These are phyloP conservation scores for Termitomyces titanicus DNA, from an alignment of 768 basidiomycete species.

Conservation along the genomic window DNA sequence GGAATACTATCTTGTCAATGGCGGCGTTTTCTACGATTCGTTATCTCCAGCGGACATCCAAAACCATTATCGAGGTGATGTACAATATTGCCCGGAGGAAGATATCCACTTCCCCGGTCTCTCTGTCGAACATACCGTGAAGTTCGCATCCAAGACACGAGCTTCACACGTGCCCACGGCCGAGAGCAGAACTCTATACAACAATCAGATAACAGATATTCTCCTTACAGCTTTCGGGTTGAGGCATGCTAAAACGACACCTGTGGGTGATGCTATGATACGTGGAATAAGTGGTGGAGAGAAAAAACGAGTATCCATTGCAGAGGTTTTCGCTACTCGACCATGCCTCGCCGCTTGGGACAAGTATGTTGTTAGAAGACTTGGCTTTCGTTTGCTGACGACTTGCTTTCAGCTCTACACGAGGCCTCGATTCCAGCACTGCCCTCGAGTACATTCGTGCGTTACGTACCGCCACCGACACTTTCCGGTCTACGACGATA, in stretches of 20 bases:
- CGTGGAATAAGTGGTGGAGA: constrained; percentile 57
- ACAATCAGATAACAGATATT: constrained; percentile 46
- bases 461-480: constrained; percentile 61
- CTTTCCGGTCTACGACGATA: constrained; percentile 52
- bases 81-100: constrained; percentile 79
- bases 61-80: constrained; percentile 71
- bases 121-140: constrained; percentile 72
- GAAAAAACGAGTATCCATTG: constrained; percentile 57
- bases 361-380: constrained; percentile 14
- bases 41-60: constrained; percentile 60
- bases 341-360: constrained; percentile 45
- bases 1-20: constrained; percentile 67
- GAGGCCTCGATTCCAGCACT: constrained; percentile 65
- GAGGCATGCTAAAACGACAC: constrained; percentile 60
- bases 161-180: constrained; percentile 53
- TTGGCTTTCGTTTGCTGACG: neutral
- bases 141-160: constrained; percentile 64
- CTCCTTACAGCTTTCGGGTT: constrained; percentile 72
- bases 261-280: constrained; percentile 62
- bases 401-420: constrained; percentile 45
- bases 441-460: constrained; percentile 71
- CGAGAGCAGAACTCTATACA: constrained; percentile 38
- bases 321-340: constrained; percentile 58
- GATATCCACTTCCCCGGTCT: constrained; percentile 84
- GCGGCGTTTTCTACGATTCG: constrained; percentile 74